Base-by-base conservation (phyloP, 2,329 filamentous ascomycete genomes). In the Cordyceps cateniannulata region DNA sequence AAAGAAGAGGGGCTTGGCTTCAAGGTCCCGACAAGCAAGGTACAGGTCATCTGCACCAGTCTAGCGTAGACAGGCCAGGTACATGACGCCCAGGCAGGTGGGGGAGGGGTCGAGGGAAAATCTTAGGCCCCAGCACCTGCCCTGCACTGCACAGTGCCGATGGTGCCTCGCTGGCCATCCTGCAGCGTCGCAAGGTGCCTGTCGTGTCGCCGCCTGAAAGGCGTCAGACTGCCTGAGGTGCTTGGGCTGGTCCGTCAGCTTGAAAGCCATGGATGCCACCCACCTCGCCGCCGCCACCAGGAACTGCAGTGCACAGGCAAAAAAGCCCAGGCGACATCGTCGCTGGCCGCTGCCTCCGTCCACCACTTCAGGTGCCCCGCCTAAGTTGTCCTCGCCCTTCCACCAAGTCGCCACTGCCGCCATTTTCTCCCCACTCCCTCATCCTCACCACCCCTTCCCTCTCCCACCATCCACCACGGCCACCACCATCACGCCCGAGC, bases 1-100 rank as follows among this genome's bases (percentile, higher is more conserved):
- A 44, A 32, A 44, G 29, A 59, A 52, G 56, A 44, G 56, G 56
- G 48, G 47, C 56, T 14, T 40, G 45, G 55, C 35, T 42, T 44
- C 16, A n/a, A 42, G 38, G 38, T 42, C 25, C 52, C 20, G n/a
- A 25, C 56, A 72, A 69, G 71, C 69, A 71, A 73, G 71, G 71
- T 70, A 73, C 71, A 72, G 69, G 70, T 72, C 70, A 72, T 69
- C 71, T 72, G 70, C 71, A 63, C 70, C 51, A 66, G 61, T 50
- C 69, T 68, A 67, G 70, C 68, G 70, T 65, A 67, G 66, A 66
- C 68, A 64, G 68, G 70, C 66, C 70, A 72, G 70, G 69, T 70
- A 70, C 69, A 71, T 67, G 69, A 69, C 68, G 66, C 64, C 65
- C 65, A 54, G 50, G 25, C 48, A 42, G 45, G 40, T 51, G 32